Evolutionary conservation across 202 grass and related monocot genomes (phyloP), one percentile per base, ranked within the genome.

Genomic region (Digitaria exilis): DNA sequence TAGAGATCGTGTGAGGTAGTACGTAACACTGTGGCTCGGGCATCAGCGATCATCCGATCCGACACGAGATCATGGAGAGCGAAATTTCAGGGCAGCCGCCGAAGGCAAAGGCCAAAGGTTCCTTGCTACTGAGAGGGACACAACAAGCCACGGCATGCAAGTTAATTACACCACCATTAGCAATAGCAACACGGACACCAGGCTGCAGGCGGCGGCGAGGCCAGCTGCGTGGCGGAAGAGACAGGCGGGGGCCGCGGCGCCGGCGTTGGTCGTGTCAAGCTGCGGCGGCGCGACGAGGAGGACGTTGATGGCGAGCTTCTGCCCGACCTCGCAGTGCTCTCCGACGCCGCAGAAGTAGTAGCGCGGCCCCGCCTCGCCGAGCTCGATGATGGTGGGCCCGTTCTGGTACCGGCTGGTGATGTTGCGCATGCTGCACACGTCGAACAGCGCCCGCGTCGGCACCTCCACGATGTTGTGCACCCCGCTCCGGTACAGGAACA

Each of bases 391-490:
- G 62, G 85, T 82, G 1, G 96, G 93, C 6, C 91, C 91, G 14
- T 39, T 48, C 82, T 87, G 73, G 77, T 89, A 91, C 9, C 89
- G 80, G 73, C 78, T 90, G 69, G 83, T 95, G 66, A 95, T 84
- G 18, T 94, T 87, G 50, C 35, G 54, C 75, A 88, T 85, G 73
- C 65, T 86, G 74, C 96, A 98, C 8, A 1, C 52, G 37, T 86
- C 81, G 70, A 95, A 94, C 45, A 91, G 87, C 73, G 81, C 93
- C 88, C 81, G 79, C 18, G 77, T 87, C 55, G 87, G 80, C 64
- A 93, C 90, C 91, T 95, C 87, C 59, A 95, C 78, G 84, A 98
- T 91, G 84, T 95, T 93, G 67, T 98, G 84, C 80, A 90, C 80
- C 28, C 80, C 88, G 49, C 85, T 93, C 44, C 84, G 84, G 87